Evolutionary conservation across 352 stramenopile genomes (phyloP), one percentile per base, ranked within the genome.

Genomic region (Globisporangium polare): DNA sequence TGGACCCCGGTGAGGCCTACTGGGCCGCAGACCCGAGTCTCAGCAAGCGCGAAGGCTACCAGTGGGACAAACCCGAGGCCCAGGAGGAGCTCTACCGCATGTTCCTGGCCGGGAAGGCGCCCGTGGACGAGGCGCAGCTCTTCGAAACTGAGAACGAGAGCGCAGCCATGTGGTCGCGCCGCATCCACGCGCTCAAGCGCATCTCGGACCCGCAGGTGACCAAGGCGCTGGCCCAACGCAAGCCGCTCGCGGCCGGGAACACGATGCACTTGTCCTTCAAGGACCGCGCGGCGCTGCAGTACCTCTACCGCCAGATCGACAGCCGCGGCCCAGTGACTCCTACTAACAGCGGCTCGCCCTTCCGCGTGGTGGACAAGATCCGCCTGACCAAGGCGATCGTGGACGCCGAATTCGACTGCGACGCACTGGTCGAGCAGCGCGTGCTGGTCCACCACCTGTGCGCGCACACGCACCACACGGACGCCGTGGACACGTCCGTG

Each of bases 331-430:
- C 24, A 67, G 59, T 9, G 60, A 52, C 22, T 61, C 67, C 47
- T n/a, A 8, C 37, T 53, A 58, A 7, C 67, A 74, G 29, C 41
- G 39, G 63, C 12, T 81, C 77, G 27, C 78, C 80, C n/a, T 92
- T 93, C 51, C 84, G 84, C 7, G 64, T 84, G 15, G 82, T 84
- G 17, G 84, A 90, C 72, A 89, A 90, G 65, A 90, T 92, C 60
- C 82, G 78, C 0, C 67, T 93, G 15, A 89, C 82, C 5, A 91
- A 91, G 57, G 72, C 73, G 2, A 71, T 91, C 33, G 67, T 93
- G 31, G 84, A 92, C 56, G 67, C 67, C 18, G 74, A 90, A 60
- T 90, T 92, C 53, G 78, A 93, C 65, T 89, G 77, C 41, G 80
- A 91, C 20, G 70, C 80, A 29, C 75, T 93, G 20, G 62, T 83